Conservation (phyloP, 176 grass and related monocot genomes). For the Thinopyrum elongatum region DNA sequence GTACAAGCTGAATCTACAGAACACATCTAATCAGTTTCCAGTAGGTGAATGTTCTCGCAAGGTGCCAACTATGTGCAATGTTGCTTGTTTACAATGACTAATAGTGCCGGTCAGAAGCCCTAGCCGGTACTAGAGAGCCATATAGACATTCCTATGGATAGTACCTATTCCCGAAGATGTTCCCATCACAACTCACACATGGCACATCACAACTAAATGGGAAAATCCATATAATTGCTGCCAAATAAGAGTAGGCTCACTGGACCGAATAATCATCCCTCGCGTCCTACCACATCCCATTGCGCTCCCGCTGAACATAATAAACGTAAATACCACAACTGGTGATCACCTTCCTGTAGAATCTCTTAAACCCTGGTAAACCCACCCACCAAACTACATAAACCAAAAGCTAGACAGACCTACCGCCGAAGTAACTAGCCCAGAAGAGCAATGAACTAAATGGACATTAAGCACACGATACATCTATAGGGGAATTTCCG, state of each 20-base stretch:
- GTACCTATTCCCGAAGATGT: not conserved
- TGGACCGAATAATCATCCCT: not conserved
- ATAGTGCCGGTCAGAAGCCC: not conserved
- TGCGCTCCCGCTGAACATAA: not conserved
- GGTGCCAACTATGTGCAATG: not conserved
- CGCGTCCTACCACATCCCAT: no score
- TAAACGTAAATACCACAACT: not conserved
- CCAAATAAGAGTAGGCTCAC: not conserved
- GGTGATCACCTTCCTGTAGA: not conserved
- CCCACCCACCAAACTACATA: not conserved
- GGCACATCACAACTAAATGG: not conserved
- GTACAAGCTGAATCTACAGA: not conserved
- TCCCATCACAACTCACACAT: not conserved
- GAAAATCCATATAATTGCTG: not conserved
- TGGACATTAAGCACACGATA: not conserved
- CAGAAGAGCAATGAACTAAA: not conserved
- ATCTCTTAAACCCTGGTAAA: conserved; percentile 28
- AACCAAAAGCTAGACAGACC: not conserved
- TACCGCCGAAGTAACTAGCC: not conserved
- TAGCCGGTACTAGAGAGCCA: not conserved
- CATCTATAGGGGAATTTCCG: not conserved
- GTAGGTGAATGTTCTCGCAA: not conserved
- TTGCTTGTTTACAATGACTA: not conserved
- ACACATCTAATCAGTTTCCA: not conserved
- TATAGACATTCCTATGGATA: not conserved